These are phyloP conservation scores for Sclerotinia subarctica DNA, from an alignment of 2,329 filamentous ascomycete species.

Conservation along the genomic window DNA sequence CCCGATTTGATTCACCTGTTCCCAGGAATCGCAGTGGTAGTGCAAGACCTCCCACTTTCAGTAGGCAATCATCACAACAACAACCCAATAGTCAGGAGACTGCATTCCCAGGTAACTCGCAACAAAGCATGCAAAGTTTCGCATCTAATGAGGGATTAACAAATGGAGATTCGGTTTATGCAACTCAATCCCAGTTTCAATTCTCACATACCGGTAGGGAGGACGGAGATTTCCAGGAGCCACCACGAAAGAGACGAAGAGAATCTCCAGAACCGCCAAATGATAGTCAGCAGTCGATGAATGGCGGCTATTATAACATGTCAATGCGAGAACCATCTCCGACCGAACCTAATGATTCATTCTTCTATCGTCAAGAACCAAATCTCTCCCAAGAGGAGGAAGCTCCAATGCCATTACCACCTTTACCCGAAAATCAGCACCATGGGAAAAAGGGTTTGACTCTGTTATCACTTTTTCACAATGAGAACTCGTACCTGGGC, in stretches of 20 bases:
- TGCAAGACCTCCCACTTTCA: conserved; percentile 65
- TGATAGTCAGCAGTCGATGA: conserved; percentile 39
- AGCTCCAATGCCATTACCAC: conserved; percentile 58
- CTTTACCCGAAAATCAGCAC: conserved; percentile 58
- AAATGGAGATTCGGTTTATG: conserved; percentile 65
- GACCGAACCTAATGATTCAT: conserved; percentile 78
- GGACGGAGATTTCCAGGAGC: conserved; percentile 62
- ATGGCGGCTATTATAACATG: conserved; percentile 46
- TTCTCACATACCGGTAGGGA: conserved; percentile 40
- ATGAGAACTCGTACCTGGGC: conserved; percentile 55
- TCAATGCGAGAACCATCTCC: conserved; percentile 64
- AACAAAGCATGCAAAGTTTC: conserved; percentile 75
- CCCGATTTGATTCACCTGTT: conserved; percentile 83
- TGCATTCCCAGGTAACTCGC: conserved; percentile 69
- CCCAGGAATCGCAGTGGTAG: conserved; percentile 59
- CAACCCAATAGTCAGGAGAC: conserved; percentile 58
- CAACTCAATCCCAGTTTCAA: conserved; percentile 47
- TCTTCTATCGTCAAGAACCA: conserved; percentile 52
- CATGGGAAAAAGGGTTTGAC: conserved; percentile 70
- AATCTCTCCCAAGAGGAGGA: conserved; percentile 49
- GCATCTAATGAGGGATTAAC: conserved; percentile 72
- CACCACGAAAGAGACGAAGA: conserved; percentile 74
- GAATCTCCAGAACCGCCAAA: conserved; percentile 50
- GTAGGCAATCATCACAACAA: conserved; percentile 70
- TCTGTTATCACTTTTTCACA: conserved; percentile 72